These are phyloP conservation scores for Euphorbia peplus DNA, from an alignment of 345 rosid genomes.

Conservation along the genomic window DNA sequence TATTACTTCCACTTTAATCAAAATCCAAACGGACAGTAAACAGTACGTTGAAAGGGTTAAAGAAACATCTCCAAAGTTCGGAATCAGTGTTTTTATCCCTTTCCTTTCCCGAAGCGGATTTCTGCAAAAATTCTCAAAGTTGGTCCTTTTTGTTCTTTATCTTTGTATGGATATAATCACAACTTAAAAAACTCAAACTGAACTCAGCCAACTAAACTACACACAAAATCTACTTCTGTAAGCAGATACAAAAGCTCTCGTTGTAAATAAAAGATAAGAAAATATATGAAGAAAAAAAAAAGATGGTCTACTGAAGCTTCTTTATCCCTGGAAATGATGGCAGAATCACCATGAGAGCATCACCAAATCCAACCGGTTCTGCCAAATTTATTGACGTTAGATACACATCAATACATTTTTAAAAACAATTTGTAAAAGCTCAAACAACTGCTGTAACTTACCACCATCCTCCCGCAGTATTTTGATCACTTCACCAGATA, in stretches of 20 bases:
- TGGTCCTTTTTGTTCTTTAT: neutral
- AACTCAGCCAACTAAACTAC: neutral
- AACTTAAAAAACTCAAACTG: neutral
- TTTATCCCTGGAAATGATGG: slow-evolving; percentile 92
- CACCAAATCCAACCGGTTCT: slow-evolving; percentile 89
- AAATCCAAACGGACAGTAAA: too few species aligned
- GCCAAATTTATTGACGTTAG: slow-evolving; percentile 19
- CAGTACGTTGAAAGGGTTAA: too few species aligned
- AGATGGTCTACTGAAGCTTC: slow-evolving; percentile 59
- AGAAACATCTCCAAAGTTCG: too few species aligned
- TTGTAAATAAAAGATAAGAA: neutral
- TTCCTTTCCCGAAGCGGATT: neutral
- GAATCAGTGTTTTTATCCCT: neutral
- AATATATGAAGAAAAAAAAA: slow-evolving; percentile 1
- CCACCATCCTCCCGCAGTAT: slow-evolving; percentile 82
- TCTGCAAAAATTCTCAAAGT: neutral
- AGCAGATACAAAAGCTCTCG: neutral
- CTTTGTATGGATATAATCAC: neutral
- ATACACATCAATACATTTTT: neutral
- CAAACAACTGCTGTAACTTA: slow-evolving; percentile 24
- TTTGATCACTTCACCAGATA: slow-evolving; percentile 74
- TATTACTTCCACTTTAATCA: too few species aligned
- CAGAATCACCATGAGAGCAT: slow-evolving; percentile 74
- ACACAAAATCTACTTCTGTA: neutral
- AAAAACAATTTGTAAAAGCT: neutral